Evolutionary conservation across 495 filamentous ascomycete genomes (phyloP).

Genomic region (Podospora sp.): DNA sequence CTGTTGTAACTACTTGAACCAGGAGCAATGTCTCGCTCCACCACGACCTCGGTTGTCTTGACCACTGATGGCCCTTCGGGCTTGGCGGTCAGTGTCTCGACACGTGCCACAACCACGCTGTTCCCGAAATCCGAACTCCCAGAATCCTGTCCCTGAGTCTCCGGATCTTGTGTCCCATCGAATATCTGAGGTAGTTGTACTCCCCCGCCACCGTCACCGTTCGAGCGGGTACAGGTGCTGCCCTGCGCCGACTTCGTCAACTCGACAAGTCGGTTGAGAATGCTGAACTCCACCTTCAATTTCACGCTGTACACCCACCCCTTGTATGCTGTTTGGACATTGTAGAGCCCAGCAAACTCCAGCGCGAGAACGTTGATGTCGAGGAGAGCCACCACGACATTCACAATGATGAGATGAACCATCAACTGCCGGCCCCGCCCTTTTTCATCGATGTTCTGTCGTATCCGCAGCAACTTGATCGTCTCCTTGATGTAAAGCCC

Average conservation of each 20-base stretch:
- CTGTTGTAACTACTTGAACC: too few species aligned
- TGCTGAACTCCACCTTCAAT: constrained; percentile 3
- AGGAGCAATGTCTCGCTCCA: too few species aligned
- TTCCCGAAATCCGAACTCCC: background rate
- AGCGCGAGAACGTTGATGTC: background rate
- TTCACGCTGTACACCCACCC: background rate
- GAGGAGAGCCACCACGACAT: background rate
- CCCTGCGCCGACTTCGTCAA: too few species aligned
- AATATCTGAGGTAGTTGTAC: too few species aligned
- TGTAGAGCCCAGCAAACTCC: background rate
- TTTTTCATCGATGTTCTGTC: too few species aligned
- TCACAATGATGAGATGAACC: background rate
- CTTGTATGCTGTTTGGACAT: constrained; percentile 3
- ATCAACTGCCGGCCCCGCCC: background rate
- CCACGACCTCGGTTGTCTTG: background rate
- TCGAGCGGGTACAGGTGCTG: too few species aligned
- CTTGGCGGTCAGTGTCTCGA: background rate
- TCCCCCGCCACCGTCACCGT: too few species aligned
- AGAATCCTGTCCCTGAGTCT: background rate
- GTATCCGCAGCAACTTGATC: background rate
- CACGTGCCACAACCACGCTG: background rate
- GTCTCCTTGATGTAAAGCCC: background rate
- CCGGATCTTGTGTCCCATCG: background rate
- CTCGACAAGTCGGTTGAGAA: background rate
- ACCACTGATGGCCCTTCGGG: background rate